Base-by-base conservation (phyloP, 2,329 filamentous ascomycete genomes). In the Chalaropsis thielavioides region DNA sequence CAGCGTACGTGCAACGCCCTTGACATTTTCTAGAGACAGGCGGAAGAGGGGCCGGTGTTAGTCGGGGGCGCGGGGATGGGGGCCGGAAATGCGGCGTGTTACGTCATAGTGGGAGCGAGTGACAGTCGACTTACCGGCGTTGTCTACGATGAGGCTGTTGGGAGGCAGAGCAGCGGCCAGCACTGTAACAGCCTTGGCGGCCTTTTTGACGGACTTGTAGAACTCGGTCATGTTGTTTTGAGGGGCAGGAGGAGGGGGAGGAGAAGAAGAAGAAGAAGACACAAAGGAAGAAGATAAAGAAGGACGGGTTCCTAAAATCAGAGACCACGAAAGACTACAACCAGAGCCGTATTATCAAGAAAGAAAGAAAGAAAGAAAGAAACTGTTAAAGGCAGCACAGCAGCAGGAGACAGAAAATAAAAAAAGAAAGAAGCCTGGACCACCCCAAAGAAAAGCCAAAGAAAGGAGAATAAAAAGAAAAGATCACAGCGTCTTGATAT, bases 1-100 rank as follows among this genome's bases (percentile, higher is more conserved):
- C 63, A 88, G 74, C 1, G 80, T 82, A 68, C 80, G 81, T 19
- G 86, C 80, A 5, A 83, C 84, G 68, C 78, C 77, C 68, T 80
- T 81, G 70, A 89, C 80, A 0, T 84, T 88, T n/a, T 56, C 49
- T 54, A 54, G 11, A 54, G n/a, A n/a, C 22, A 15, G n/a, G 46
- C 46, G n/a, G 24, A 27, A 31, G 49, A 54, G 11, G 22, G 13
- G 49, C 24, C 41, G 75, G 85, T 87, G 69, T 43, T 41, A 24
- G 38, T 19, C 27, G 2, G 24, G 17, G 11, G 17, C 31, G 10
- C 6, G 38, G 38, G 38, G 38, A 41, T 43, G 41, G 17, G 41
- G 41, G 17, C 11, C 38, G n/a, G 62, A 38, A 46, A 54, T 7
- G 24, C 15, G 35, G 22, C n/a, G 40, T 11, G 13, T 31, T 17